Evolutionary conservation across 2,329 filamentous ascomycete genomes (phyloP), one percentile per base, ranked within the genome.

Genomic region (Cercospora janseana): DNA sequence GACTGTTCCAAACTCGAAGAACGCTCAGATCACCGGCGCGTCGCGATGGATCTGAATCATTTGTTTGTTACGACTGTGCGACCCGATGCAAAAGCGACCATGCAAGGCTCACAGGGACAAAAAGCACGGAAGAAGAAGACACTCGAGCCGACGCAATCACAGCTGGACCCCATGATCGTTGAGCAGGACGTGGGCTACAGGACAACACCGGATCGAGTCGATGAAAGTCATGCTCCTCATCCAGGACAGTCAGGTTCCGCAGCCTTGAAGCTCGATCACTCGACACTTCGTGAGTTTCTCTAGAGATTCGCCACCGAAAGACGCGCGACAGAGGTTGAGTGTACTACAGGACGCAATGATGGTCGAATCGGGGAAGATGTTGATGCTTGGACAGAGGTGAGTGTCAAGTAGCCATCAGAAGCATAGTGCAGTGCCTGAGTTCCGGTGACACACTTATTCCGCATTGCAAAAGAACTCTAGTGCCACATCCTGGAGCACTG

Each of bases 301-400:
- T n/a, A n/a, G n/a, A n/a, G n/a, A n/a, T n/a, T n/a, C n/a, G n/a
- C n/a, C n/a, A n/a, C n/a, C n/a, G n/a, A n/a, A n/a, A n/a, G n/a
- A n/a, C n/a, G n/a, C n/a, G n/a, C n/a, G n/a, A n/a, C n/a, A n/a
- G n/a, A n/a, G n/a, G n/a, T n/a, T n/a, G n/a, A n/a, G n/a, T n/a
- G n/a, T n/a, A n/a, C n/a, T n/a, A n/a, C n/a, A n/a, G 18, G 4
- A 38, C 34, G 3, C 10, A 10, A 20, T 10, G 6, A 21, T 16
- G 18, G 2, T 23, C 12, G n/a, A n/a, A n/a, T n/a, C 9, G 26
- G 23, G 4, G 29, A 41, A 6, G 43, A 34, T 13, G 27, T 32
- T 24, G 42, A 12, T n/a, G 34, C 27, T 10, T 46, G 49, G 42
- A 26, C 49, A 21, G 42, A 46, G 49, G 49, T 51, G 31, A 51